Conservation (phyloP, 1,284 basidiomycete genomes). For the Ganoderma boninense region DNA sequence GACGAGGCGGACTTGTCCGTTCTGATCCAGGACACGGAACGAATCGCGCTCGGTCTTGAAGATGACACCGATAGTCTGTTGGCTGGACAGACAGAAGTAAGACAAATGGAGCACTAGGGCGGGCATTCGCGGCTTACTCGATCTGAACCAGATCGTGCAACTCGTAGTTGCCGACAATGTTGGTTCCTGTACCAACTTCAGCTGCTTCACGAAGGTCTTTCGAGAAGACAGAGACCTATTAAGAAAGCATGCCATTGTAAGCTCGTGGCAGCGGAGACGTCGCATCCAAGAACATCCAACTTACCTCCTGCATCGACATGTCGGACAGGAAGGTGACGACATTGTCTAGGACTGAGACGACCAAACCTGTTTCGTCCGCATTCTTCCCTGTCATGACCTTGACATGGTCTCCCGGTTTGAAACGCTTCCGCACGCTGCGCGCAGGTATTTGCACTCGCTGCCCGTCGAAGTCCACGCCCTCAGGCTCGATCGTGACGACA, state of each 20-base stretch:
- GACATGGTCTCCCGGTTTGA: slow-evolving; percentile 98
- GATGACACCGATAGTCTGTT: slow-evolving; percentile 95
- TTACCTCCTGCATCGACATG: slow-evolving; percentile 91
- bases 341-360: slow-evolving; percentile 91
- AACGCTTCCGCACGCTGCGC: slow-evolving; percentile 91
- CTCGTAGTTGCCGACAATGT: slow-evolving; percentile 93
- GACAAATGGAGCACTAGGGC: slow-evolving; percentile 17
- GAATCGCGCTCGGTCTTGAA: slow-evolving; percentile 97
- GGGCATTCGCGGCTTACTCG: slow-evolving; percentile 66
- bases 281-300: slow-evolving; percentile 3
- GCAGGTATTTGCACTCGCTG: slow-evolving; percentile 90
- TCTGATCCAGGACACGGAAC: slow-evolving; percentile 96
- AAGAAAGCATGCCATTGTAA: not conserved
- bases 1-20: slow-evolving; percentile 89
- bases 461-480: slow-evolving; percentile 85
- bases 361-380: slow-evolving; percentile 94
- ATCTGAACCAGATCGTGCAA: slow-evolving; percentile 97
- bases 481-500: slow-evolving; percentile 85
- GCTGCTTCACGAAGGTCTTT: slow-evolving; percentile 98
- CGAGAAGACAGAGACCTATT: slow-evolving; percentile 92
- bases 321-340: slow-evolving; percentile 98
- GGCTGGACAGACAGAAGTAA: slow-evolving; percentile 52
- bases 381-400: slow-evolving; percentile 98
- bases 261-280: not conserved
- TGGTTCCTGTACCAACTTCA: slow-evolving; percentile 91